phyloP scores from a whole-genome alignment of 495 filamentous ascomycete species.

The Podospora comata region DNA sequence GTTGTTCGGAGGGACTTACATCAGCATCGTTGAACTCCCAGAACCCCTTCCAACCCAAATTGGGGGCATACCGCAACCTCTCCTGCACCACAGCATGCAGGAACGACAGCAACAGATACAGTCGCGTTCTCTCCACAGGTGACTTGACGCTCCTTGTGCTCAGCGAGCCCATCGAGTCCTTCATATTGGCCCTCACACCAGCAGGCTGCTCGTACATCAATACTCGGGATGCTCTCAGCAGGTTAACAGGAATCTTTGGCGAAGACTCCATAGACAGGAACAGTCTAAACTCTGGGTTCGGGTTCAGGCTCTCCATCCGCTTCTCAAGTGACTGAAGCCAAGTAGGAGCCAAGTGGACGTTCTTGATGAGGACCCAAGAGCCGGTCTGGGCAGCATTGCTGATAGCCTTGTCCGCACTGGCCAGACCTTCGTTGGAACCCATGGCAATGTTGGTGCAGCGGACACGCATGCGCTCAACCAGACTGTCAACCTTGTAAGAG shows the following conservation, averaged over 20 bases:
- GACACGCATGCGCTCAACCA: constrained; percentile 77
- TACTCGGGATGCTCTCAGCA: constrained; percentile 87
- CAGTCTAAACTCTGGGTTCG: constrained; percentile 87
- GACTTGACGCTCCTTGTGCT: constrained; percentile 71
- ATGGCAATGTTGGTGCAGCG: constrained; percentile 96
- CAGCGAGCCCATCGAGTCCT: constrained; percentile 85
- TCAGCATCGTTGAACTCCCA: constrained; percentile 99
- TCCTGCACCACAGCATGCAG: constrained; percentile 96
- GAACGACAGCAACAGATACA: constrained; percentile 92
- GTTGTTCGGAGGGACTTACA: constrained; percentile 55
- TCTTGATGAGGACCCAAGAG: constrained; percentile 97
- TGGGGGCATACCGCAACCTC: constrained; percentile 89
- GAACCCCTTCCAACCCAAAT: constrained; percentile 95
- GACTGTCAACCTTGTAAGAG: constrained; percentile 94
- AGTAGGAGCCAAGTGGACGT: constrained; percentile 91
- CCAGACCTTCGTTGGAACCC: constrained; percentile 91
- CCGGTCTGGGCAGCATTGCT: constrained; percentile 87
- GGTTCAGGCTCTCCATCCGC: constrained; percentile 89
- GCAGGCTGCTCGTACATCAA: constrained; percentile 98
- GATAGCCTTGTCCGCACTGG: constrained; percentile 92
- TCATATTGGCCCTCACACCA: constrained; percentile 97
- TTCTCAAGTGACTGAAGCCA: constrained; percentile 98
- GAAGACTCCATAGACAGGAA: constrained; percentile 98
- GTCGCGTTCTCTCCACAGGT: constrained; percentile 84
- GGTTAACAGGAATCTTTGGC: constrained; percentile 93